Evolutionary conservation across 805 yeast genomes (phyloP).

Genomic region (Ogataea thermomethanolica): DNA sequence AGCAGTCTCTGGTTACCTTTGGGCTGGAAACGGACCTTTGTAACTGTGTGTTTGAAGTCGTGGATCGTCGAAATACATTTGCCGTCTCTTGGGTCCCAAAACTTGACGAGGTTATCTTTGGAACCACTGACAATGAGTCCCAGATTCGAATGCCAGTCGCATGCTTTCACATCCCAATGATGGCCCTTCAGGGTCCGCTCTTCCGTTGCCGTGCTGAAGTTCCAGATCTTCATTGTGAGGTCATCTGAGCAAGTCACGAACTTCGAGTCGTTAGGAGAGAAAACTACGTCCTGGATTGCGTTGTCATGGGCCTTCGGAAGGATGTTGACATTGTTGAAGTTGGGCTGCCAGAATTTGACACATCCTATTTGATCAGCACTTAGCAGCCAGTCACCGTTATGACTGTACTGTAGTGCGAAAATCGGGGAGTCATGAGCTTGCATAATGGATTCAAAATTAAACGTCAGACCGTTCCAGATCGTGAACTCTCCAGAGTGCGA

Average conservation of each 20-base stretch:
- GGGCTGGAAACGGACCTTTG: constrained; percentile 73
- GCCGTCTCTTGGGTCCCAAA: constrained; percentile 93
- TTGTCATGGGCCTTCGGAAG: constrained; percentile 69
- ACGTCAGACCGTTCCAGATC: constrained; percentile 93
- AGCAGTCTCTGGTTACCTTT: constrained; percentile 66
- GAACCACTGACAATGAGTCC: constrained; percentile 92
- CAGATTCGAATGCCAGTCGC: constrained; percentile 93
- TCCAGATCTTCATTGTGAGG: constrained; percentile 87
- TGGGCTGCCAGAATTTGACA: constrained; percentile 96
- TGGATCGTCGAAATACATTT: constrained; percentile 75
- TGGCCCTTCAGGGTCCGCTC: constrained; percentile 84
- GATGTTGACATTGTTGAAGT: constrained; percentile 91
- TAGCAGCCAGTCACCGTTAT: constrained; percentile 89
- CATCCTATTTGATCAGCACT: constrained; percentile 92
- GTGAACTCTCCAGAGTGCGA: constrained; percentile 95
- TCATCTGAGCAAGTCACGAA: constrained; percentile 96
- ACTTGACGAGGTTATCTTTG: constrained; percentile 85
- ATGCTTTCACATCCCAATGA: constrained; percentile 97
- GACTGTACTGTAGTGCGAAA: constrained; percentile 73
- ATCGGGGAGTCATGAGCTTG: constrained; percentile 97
- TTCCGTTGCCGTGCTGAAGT: constrained; percentile 81
- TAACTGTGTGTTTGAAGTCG: constrained; percentile 93
- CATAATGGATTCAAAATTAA: constrained; percentile 95
- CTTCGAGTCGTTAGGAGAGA: constrained; percentile 85
- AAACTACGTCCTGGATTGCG: constrained; percentile 81